Evolutionary conservation across 176 grass and related monocot species (phyloP).

Genomic region (Zea mays): DNA sequence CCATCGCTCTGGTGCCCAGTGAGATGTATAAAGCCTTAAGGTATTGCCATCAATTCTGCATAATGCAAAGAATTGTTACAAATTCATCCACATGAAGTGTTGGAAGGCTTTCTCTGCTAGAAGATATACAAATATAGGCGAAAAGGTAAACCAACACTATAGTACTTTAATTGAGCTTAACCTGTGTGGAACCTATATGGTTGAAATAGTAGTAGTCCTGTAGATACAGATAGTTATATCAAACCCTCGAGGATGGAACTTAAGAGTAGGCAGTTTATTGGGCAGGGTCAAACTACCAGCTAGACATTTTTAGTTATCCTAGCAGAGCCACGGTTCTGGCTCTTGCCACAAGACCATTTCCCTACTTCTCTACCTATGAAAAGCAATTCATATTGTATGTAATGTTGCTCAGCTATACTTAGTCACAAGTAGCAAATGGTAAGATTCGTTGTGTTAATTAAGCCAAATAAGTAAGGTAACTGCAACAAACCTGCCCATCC

Average conservation of each 20-base stretch:
- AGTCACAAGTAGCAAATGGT: not conserved
- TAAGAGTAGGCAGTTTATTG: not conserved
- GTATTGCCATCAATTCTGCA: slow-evolving; percentile 74
- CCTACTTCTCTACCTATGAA: not conserved
- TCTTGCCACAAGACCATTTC: not conserved
- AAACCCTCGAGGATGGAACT: slow-evolving; percentile 1
- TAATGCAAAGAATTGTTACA: slow-evolving; percentile 16
- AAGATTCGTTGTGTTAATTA: not conserved
- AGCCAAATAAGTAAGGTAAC: not conserved
- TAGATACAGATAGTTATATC: not conserved
- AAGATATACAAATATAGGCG: not conserved
- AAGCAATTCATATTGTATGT: not conserved
- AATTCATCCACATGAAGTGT: slow-evolving; percentile 1
- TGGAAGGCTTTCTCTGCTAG: not conserved
- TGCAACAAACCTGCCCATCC: slow-evolving; percentile 66
- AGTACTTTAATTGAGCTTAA: not conserved
- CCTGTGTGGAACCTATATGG: not conserved
- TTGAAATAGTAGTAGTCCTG: not conserved
- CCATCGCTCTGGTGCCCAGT: slow-evolving; percentile 87
- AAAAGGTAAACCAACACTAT: slow-evolving; percentile 6
- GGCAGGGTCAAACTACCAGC: not conserved
- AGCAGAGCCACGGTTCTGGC: not conserved
- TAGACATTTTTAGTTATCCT: slow-evolving; percentile 6
- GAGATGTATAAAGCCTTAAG: slow-evolving; percentile 67
- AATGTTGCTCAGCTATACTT: not conserved